A percentile compares a stretch with the other conserved stretches of the same genome.
phyloP scores from a whole-genome alignment of 192 early-diverging fungal species.

The Lobosporangium transversale region DNA sequence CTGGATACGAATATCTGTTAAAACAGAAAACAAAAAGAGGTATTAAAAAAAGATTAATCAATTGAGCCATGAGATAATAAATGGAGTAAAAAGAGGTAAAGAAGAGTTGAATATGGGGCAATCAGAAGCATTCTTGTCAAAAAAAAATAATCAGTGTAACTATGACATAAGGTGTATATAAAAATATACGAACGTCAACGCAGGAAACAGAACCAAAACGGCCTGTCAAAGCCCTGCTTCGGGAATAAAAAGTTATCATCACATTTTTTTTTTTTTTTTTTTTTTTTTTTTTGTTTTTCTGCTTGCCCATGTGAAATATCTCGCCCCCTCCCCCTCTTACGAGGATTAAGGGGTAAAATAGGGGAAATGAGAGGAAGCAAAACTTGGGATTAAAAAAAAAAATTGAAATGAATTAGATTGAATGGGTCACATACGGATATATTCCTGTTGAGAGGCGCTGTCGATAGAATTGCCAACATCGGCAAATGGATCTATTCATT shows the following conservation, averaged over 20 bases:
- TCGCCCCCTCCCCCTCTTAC: neutral
- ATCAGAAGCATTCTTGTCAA: neutral
- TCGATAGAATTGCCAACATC: constrained; percentile 49
- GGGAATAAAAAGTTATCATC: constrained; percentile 55
- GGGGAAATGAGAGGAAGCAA: neutral
- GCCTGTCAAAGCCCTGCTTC: constrained; percentile 47
- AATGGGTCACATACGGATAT: constrained; percentile 51
- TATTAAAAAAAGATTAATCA: neutral
- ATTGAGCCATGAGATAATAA: neutral
- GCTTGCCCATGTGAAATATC: neutral
- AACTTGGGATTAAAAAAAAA: neutral
- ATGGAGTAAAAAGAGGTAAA: neutral
- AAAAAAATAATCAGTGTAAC: constrained; percentile 49
- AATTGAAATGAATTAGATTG: neutral
- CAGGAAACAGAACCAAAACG: constrained; percentile 55
- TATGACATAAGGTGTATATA: constrained; percentile 55
- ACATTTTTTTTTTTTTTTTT: constrained; percentile 19
- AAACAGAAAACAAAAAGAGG: neutral
- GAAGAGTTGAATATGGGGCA: neutral
- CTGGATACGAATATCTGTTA: constrained; percentile 94
- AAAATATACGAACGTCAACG: constrained; percentile 50
- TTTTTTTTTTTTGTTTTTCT: neutral
- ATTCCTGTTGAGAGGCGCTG: constrained; percentile 40
- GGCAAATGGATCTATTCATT: constrained; percentile 53
- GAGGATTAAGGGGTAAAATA: constrained; percentile 12